Base-by-base conservation (phyloP, 768 basidiomycete species). In the Astraeus odoratus region DNA sequence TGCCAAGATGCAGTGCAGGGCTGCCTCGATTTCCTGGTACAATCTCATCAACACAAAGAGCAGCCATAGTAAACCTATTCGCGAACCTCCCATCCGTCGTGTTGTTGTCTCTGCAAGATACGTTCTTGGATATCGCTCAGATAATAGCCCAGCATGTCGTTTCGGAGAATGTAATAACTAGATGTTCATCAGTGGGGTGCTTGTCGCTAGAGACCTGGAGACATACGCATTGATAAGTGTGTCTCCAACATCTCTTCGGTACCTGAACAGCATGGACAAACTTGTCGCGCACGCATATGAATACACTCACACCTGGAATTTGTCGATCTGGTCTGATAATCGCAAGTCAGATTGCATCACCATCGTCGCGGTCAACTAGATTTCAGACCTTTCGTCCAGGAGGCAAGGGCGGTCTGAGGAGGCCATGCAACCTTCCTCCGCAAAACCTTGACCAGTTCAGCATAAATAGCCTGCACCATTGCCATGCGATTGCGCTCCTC, bases 151-250 rank as follows among this genome's bases (percentile, higher is more conserved):
- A 95, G 72, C 80, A 95, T 85, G 41, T 90, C 81, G 42, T 87
- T 80, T 31, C 91, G 80, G 2, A 96, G 71, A 25, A 95, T 77
- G 58, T 95, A 96, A 55, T 84, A 95, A 19, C 86, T 89, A 55
- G n/a, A 26, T 5, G 35, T 22, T 20, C 22, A 43, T 53, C 40
- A 64, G 46, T 27, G 20, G 6, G 30, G 36, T 25, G 46, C 34
- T 30, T 25, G 2, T 19, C 8, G 12, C 8, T 15, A 26, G 9
- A 39, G 25, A 39, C 5, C n/a, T 33, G 3, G 15, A 16, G 16
- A 70, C 83, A 43, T 65, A 91, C 86, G 88, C 87, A 53, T 92
- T 93, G 48, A 92, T 83, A 12, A 93, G 71, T 1, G 86, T 88
- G 64, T 93, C 90, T 0, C 89, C 90, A 20, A 90, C 80, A 47